Evolutionary conservation across 2,329 filamentous ascomycete genomes (phyloP), one percentile per base, ranked within the genome.

Genomic region (Blastomyces gilchristii): DNA sequence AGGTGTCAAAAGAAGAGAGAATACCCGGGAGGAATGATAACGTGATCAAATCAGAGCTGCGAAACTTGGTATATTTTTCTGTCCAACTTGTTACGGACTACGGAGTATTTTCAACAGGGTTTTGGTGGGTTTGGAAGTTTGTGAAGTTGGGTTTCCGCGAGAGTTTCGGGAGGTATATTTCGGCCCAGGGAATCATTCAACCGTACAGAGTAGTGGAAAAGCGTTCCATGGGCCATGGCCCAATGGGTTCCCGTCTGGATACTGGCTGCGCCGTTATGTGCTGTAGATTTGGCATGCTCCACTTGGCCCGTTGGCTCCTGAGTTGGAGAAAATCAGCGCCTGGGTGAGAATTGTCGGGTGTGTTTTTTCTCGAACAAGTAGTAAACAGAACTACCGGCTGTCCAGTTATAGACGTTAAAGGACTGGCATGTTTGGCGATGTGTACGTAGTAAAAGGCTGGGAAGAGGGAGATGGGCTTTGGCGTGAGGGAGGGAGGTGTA

Each of bases 211-310:
- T 22, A 16, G 31, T 31, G 25, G 28, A 31, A 56, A 28, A 28
- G 12, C 16, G 52, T 56, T 31, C 54, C 54, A 41, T 22, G n/a
- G n/a, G n/a, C n/a, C n/a, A 22, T 22, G n/a, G n/a, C n/a, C n/a
- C n/a, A 22, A 22, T 22, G n/a, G 18, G 37, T 16, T 28, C 11
- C 50, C 54, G 7, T n/a, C 37, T 28, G 5, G 54, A 58, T 58
- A 31, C 22, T 56, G 28, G 37, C 11, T 43, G 6, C 22, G 56
- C 22, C 37, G 37, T 50, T 50, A 3, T 50, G 39, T 16, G 39
- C 14, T 56, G 57, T 59, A 39, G 43, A 59, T 59, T 59, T 59
- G 39, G 57, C 57, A 58, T 58, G n/a, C 43, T 34, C 43, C 43
- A 11, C 57, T 59, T 58, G 56, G 56, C 43, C 18, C 6, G n/a